Percentiles rank a stretch among this genome's conserved stretches.
Conservation (phyloP, 23 red algal genomes). For the Pyropia yezoensis region DNA sequence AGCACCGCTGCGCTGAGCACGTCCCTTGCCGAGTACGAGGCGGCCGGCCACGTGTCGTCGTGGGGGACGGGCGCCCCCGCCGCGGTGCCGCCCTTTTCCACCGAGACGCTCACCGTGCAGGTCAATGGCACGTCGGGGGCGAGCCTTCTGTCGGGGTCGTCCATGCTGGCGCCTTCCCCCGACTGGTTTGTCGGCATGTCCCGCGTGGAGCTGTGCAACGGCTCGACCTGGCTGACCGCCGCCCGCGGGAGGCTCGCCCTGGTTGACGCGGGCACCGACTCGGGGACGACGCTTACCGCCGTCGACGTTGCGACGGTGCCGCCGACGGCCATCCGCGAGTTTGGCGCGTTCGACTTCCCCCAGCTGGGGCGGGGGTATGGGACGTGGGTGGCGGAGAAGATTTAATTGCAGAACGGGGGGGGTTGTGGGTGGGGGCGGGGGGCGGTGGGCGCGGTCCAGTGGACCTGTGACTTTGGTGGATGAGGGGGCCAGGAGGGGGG, state of each 20-base stretch:
- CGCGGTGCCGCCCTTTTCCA: background rate
- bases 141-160: background rate
- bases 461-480: too few species aligned
- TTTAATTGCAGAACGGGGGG: too few species aligned
- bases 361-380: too few species aligned
- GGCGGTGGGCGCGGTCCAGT: too few species aligned
- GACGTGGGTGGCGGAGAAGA: too few species aligned
- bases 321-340: too few species aligned
- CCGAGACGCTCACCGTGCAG: background rate
- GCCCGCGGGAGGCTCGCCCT: background rate
- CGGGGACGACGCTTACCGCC: background rate
- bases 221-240: background rate
- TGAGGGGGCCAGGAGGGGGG: too few species aligned
- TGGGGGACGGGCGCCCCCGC: background rate
- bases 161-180: background rate
- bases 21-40: background rate
- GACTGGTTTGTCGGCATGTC: slow-evolving; percentile 2
- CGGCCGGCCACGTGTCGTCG: background rate
- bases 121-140: background rate
- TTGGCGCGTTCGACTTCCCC: too few species aligned
- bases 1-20: background rate
- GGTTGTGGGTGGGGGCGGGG: too few species aligned
- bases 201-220: background rate
- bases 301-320: background rate
- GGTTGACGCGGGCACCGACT: background rate